phyloP scores from a whole-genome alignment of 495 filamentous ascomycete genomes.

The Neurospora africana region DNA sequence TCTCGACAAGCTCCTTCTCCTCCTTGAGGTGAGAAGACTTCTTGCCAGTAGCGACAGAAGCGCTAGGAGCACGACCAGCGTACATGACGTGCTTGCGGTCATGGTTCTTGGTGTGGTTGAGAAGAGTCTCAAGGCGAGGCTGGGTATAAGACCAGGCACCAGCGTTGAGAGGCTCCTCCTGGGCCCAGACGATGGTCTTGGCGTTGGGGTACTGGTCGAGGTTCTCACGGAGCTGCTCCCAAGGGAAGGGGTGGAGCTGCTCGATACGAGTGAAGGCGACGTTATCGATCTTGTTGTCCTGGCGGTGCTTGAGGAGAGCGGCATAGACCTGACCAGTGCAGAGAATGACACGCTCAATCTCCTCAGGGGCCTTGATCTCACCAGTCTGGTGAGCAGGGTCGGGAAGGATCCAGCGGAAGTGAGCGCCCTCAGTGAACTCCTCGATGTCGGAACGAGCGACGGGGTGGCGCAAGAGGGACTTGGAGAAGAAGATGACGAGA shows the following conservation, averaged over 20 bases:
- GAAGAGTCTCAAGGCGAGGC: slow-evolving; percentile 87
- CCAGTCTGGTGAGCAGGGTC: slow-evolving; percentile 69
- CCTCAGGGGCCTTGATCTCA: slow-evolving; percentile 62
- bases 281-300: slow-evolving; percentile 70
- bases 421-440: slow-evolving; percentile 78
- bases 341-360: slow-evolving; percentile 89
- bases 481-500: slow-evolving; percentile 94
- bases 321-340: slow-evolving; percentile 94
- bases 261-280: slow-evolving; percentile 91
- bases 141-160: slow-evolving; percentile 92
- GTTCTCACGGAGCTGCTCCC: slow-evolving; percentile 91
- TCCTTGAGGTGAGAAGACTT: slow-evolving; percentile 87
- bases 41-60: slow-evolving; percentile 83
- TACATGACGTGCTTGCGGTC: slow-evolving; percentile 93
- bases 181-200: slow-evolving; percentile 88
- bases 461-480: slow-evolving; percentile 85
- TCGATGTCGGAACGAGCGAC: slow-evolving; percentile 79
- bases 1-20: slow-evolving; percentile 79
- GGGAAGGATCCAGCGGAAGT: slow-evolving; percentile 92
- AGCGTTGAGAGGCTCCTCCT: slow-evolving; percentile 96
- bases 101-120: slow-evolving; percentile 86
- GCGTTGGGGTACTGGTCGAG: slow-evolving; percentile 93
- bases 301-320: slow-evolving; percentile 81
- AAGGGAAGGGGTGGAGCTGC: slow-evolving; percentile 97
- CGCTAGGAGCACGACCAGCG: slow-evolving; percentile 81